phyloP scores from a whole-genome alignment of 1,284 basidiomycete species.

The Phellinidium pouzarii region DNA sequence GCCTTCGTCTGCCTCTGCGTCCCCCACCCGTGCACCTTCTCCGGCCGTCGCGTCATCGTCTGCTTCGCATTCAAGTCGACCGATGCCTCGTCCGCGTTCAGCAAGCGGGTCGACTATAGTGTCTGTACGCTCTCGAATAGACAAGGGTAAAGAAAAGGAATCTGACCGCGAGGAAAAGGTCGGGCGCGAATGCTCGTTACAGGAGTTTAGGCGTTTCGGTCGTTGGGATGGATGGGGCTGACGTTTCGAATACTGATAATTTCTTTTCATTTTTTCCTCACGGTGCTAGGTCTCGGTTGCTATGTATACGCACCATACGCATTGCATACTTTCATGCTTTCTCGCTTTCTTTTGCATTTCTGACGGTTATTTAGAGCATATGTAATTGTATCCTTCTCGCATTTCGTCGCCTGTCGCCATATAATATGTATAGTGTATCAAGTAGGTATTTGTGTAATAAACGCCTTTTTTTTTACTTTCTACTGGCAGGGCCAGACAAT shows the following conservation, averaged over 20 bases:
- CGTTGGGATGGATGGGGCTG: conserved; percentile 82
- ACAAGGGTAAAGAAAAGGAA: conserved; percentile 56
- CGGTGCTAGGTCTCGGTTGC: not conserved
- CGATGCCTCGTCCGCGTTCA: conserved; percentile 38
- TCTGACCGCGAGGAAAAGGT: conserved; percentile 54
- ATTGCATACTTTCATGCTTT: not conserved
- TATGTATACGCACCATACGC: not conserved
- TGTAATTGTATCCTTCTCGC: conserved; percentile 15
- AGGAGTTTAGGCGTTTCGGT: conserved; percentile 75
- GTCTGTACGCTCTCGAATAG: conserved; percentile 30
- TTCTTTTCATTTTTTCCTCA: not conserved
- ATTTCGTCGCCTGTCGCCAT: not conserved
- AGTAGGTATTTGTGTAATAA: conserved; percentile 4
- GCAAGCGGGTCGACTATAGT: conserved; percentile 46
- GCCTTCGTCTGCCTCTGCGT: conserved; percentile 38
- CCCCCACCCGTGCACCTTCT: conserved; percentile 7
- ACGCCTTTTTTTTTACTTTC: not conserved
- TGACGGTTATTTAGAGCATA: conserved; percentile 1
- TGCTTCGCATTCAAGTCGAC: conserved; percentile 32
- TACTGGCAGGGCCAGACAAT: not conserved
- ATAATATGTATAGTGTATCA: conserved; percentile 2
- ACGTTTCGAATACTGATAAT: conserved; percentile 15
- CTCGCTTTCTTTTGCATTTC: conserved; percentile 2
- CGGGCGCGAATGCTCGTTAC: conserved; percentile 56
- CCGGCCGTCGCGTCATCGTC: conserved; percentile 21